These are phyloP conservation scores for Thelonectria discophora DNA, from an alignment of 2,329 filamentous ascomycete species.

Conservation along the genomic window DNA sequence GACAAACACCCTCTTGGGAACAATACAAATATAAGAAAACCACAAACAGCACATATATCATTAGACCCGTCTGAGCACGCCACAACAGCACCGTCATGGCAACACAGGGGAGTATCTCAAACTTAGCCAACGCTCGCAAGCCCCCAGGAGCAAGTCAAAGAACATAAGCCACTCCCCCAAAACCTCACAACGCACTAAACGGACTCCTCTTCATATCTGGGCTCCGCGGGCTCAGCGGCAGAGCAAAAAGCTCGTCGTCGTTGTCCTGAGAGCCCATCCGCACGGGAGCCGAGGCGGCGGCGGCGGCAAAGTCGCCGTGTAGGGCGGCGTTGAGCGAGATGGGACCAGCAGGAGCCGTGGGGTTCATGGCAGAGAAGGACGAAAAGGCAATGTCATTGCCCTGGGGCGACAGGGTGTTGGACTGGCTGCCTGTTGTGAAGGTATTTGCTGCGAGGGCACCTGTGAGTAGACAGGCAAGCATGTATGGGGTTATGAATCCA, in stretches of 20 bases:
- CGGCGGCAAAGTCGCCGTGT: constrained; percentile 32
- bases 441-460: constrained; percentile 47
- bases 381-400: constrained; percentile 48
- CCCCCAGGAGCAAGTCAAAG: not conserved
- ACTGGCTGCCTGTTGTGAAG: constrained; percentile 48
- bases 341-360: constrained; percentile 34
- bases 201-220: constrained; percentile 87
- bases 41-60: no score
- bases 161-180: not conserved
- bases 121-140: constrained; percentile 1
- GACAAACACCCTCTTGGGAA: not conserved
- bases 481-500: no score
- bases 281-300: constrained; percentile 30
- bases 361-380: constrained; percentile 47
- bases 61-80: no score
- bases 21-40: not conserved
- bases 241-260: constrained; percentile 85
- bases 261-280: constrained; percentile 38
- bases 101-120: constrained; percentile 6
- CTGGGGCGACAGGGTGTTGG: constrained; percentile 45
- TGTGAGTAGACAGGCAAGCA: no score
- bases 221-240: constrained; percentile 85
- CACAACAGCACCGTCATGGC: constrained; percentile 1
- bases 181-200: constrained; percentile 65
- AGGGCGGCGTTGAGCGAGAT: constrained; percentile 49